phyloP scores from a whole-genome alignment of 495 filamentous ascomycete species.

The Hypoxylon perforatum region DNA sequence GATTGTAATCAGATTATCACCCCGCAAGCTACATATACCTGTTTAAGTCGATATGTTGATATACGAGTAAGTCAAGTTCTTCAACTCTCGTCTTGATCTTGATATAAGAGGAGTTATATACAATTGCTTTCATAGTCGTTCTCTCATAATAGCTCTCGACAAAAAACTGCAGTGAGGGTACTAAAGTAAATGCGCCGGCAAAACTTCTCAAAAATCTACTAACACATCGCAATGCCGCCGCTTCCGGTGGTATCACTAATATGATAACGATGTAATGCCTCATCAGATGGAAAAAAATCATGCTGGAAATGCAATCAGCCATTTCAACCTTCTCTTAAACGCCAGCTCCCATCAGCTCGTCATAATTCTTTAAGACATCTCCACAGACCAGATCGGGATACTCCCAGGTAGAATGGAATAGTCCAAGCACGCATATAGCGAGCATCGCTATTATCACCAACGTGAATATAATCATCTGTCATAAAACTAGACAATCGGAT shows the following conservation, averaged over 20 bases:
- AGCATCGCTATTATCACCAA: background rate
- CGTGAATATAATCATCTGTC: slow-evolving; percentile 10
- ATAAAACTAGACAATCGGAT: slow-evolving; percentile 43
- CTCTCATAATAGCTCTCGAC: background rate
- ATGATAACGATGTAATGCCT: slow-evolving; percentile 33
- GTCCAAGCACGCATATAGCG: background rate
- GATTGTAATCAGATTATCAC: background rate
- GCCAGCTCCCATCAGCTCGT: background rate
- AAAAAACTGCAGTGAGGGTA: slow-evolving; percentile 8
- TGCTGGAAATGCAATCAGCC: background rate
- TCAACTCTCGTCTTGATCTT: too few species aligned
- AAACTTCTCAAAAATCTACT: slow-evolving; percentile 27
- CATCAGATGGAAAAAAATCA: slow-evolving; percentile 12
- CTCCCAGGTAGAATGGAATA: background rate
- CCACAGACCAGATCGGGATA: background rate
- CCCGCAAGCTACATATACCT: background rate
- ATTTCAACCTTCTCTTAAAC: background rate
- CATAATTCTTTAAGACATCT: background rate
- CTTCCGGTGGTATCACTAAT: slow-evolving; percentile 41
- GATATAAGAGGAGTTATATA: slow-evolving; percentile 8
- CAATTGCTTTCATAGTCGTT: too few species aligned
- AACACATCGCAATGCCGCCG: slow-evolving; percentile 23
- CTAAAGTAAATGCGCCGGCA: background rate
- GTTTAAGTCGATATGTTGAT: too few species aligned
- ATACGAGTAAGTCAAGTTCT: background rate